Evolutionary conservation across 208 protist species (phyloP).

Genomic region (Leishmania martiniquensis): DNA sequence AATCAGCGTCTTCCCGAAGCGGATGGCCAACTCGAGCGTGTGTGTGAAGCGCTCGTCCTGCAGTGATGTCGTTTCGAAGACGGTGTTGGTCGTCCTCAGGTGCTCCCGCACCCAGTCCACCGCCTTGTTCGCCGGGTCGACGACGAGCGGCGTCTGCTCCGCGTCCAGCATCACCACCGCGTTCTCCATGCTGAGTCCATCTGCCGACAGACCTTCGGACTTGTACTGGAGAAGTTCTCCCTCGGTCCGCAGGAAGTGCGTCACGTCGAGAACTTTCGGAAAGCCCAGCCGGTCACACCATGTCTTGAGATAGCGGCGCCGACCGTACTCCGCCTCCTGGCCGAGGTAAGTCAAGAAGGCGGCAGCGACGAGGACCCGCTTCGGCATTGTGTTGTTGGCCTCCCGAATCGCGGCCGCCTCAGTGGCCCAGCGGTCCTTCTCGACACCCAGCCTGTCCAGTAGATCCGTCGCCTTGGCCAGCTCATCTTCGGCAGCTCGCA

Average conservation of each 20-base stretch:
- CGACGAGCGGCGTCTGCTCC: conserved; percentile 91
- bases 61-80: conserved; percentile 86
- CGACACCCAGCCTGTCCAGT: conserved; percentile 95
- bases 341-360: conserved; percentile 95
- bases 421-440: conserved; percentile 94
- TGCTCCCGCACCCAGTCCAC: conserved; percentile 93
- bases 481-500: conserved; percentile 90
- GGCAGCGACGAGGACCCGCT: conserved; percentile 84
- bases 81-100: conserved; percentile 67
- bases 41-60: conserved; percentile 95
- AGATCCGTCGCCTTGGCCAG: conserved; percentile 92
- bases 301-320: conserved; percentile 59
- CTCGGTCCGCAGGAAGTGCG: conserved; percentile 94
- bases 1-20: conserved; percentile 98
- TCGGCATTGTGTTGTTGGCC: conserved; percentile 77
- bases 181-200: conserved; percentile 97
- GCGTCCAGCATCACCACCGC: conserved; percentile 94
- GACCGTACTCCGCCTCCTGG: conserved; percentile 83
- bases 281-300: conserved; percentile 84
- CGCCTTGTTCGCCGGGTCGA: conserved; percentile 96
- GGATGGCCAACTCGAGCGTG: conserved; percentile 96
- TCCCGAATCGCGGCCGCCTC: conserved; percentile 75
- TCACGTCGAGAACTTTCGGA: conserved; percentile 44
- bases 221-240: conserved; percentile 96
- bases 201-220: conserved; percentile 93